These are phyloP conservation scores for Scedosporium apiospermum DNA, from an alignment of 2,329 filamentous ascomycete species.

Conservation along the genomic window DNA sequence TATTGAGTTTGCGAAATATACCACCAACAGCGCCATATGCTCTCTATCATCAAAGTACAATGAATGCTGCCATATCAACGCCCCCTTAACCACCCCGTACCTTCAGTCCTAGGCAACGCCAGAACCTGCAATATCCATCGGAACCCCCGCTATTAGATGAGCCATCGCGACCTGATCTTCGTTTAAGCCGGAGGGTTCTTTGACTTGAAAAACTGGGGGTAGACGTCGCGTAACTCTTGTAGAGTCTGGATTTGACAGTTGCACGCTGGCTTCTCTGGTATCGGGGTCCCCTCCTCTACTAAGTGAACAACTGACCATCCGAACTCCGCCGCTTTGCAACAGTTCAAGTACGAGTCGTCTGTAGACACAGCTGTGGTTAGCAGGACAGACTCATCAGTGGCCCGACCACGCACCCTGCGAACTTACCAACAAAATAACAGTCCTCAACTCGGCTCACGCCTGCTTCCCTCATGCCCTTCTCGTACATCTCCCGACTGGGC, in stretches of 20 bases:
- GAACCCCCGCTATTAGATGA: too few species aligned
- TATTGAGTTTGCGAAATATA: neutral
- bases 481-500: slow-evolving; percentile 72
- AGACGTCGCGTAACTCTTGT: slow-evolving; percentile 64
- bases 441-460: slow-evolving; percentile 56
- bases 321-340: slow-evolving; percentile 61
- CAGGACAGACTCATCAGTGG: neutral
- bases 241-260: slow-evolving; percentile 68
- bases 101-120: neutral
- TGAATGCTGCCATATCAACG: neutral
- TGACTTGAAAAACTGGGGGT: slow-evolving; percentile 77
- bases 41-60: neutral
- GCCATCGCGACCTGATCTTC: neutral
- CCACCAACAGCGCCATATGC: neutral
- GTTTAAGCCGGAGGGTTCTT: slow-evolving; percentile 7
- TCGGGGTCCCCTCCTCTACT: slow-evolving; percentile 62
- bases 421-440: slow-evolving; percentile 88
- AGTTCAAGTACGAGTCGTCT: slow-evolving; percentile 88
- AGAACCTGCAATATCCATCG: neutral
- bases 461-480: slow-evolving; percentile 81
- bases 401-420: slow-evolving; percentile 11
- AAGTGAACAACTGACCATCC: slow-evolving; percentile 86
- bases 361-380: neutral
- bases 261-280: slow-evolving; percentile 55
- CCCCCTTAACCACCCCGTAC: neutral